Conservation (phyloP, 2,329 filamentous ascomycete genomes). For the Westerdykella ornata region DNA sequence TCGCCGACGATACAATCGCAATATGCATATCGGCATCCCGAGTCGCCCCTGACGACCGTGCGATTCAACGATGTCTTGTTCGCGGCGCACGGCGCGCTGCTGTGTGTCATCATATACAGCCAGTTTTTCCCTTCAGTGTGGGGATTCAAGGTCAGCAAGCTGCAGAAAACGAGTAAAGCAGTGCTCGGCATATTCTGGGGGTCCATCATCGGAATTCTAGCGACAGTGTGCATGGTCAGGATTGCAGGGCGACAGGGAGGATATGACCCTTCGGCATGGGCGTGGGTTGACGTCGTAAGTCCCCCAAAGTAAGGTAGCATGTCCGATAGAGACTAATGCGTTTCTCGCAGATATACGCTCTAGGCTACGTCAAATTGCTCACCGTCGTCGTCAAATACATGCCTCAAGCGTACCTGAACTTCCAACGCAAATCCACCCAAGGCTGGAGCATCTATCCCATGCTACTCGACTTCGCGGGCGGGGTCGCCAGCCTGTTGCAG, state of each 20-base stretch:
- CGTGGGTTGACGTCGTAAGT: constrained; percentile 58
- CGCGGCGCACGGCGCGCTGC: constrained; percentile 68
- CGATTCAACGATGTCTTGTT: constrained; percentile 87
- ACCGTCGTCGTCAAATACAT: constrained; percentile 90
- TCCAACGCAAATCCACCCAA: constrained; percentile 71
- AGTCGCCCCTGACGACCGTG: constrained; percentile 72
- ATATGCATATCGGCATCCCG: constrained; percentile 73
- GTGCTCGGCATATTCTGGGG: constrained; percentile 66
- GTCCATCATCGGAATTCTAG: constrained; percentile 51
- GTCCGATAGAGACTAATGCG: constrained; percentile 5
- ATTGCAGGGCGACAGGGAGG: constrained; percentile 38
- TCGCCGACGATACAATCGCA: constrained; percentile 70
- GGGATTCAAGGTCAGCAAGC: constrained; percentile 60
- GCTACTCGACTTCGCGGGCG: constrained; percentile 74
- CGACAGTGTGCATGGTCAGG: constrained; percentile 45
- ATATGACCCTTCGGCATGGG: constrained; percentile 48
- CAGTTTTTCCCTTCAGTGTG: constrained; percentile 70
- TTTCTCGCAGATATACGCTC: constrained; percentile 48
- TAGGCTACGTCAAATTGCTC: constrained; percentile 83
- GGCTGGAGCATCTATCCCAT: constrained; percentile 87
- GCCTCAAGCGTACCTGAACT: constrained; percentile 65
- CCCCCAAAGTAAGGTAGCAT: not conserved
- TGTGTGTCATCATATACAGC: constrained; percentile 66
- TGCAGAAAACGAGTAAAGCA: constrained; percentile 51
- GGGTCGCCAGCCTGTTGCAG: constrained; percentile 73